These are phyloP conservation scores for Yarrowia sp. DNA, from an alignment of 805 yeast genomes.

Conservation along the genomic window DNA sequence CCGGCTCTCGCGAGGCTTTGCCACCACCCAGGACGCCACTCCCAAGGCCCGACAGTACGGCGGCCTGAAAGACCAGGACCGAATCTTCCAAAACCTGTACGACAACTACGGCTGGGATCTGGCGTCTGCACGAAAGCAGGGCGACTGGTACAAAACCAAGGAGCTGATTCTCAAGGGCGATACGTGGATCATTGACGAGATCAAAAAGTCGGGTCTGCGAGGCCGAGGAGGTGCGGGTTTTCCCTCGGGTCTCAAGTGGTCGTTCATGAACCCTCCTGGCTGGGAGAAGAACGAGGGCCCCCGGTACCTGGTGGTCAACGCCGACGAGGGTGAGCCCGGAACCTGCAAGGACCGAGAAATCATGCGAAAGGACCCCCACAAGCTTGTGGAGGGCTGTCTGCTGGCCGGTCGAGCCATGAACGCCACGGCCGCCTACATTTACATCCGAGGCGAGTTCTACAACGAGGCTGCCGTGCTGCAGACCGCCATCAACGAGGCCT, in stretches of 20 bases:
- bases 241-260: conserved; percentile 89
- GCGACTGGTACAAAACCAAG: conserved; percentile 91
- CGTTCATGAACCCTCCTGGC: conserved; percentile 93
- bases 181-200: conserved; percentile 85
- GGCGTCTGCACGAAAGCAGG: conserved; percentile 71
- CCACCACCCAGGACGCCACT: conserved; percentile 28
- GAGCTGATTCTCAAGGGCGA: conserved; percentile 81
- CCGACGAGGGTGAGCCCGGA: conserved; percentile 95
- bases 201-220: conserved; percentile 78
- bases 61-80: conserved; percentile 76
- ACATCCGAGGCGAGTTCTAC: conserved; percentile 87
- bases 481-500: conserved; percentile 83
- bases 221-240: conserved; percentile 96
- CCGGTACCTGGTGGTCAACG: conserved; percentile 82
- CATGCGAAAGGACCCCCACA: conserved; percentile 87
- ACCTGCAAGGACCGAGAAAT: conserved; percentile 92
- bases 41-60: conserved; percentile 51
- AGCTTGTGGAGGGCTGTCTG: conserved; percentile 87
- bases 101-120: conserved; percentile 72
- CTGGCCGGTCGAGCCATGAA: conserved; percentile 90
- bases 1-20: conserved; percentile 24
- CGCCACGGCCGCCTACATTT: conserved; percentile 88
- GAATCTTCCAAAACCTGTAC: conserved; percentile 83
- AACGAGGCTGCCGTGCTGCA: conserved; percentile 74
- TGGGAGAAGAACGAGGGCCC: conserved; percentile 93